Conservation (phyloP, 192 early-diverging fungal genomes). For the Coemansia sp. region DNA sequence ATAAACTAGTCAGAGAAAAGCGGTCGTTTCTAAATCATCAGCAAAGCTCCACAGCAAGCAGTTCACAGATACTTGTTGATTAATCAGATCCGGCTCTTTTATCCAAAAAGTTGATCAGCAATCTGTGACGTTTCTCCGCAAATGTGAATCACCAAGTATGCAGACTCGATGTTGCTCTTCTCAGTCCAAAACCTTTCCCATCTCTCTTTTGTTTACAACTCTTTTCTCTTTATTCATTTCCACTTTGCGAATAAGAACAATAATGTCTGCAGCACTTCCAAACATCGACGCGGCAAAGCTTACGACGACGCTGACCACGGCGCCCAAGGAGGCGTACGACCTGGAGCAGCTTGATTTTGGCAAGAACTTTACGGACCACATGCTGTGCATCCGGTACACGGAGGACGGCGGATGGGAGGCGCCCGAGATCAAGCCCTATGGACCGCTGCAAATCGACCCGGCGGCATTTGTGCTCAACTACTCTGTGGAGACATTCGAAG, state of each 20-base stretch:
- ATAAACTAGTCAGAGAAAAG: too few relatives aligned
- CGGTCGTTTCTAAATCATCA: too few relatives aligned
- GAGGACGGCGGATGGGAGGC: conserved; percentile 69
- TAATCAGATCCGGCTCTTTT: too few relatives aligned
- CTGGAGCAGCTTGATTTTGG: conserved; percentile 74
- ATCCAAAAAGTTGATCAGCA: too few relatives aligned
- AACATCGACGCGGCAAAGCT: conserved; percentile 51
- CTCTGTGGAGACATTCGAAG: conserved; percentile 91
- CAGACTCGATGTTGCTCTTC: too few relatives aligned
- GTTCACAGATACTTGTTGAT: too few relatives aligned
- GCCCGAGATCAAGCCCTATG: conserved; percentile 87
- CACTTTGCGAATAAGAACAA: neutral
- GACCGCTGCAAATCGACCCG: conserved; percentile 78
- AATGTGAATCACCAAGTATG: too few relatives aligned
- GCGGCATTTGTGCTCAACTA: conserved; percentile 93
- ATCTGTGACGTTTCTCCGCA: too few relatives aligned
- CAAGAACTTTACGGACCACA: conserved; percentile 91
- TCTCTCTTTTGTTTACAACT: neutral
- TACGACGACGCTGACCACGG: conserved; percentile 34
- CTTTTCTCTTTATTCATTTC: neutral
- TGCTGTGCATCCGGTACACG: conserved; percentile 86
- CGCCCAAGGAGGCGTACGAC: conserved; percentile 32
- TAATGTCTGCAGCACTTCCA: conserved; percentile 12
- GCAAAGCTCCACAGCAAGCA: too few relatives aligned
- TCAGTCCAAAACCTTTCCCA: too few relatives aligned